Evolutionary conservation across 345 rosid genomes (phyloP).

Genomic region (Hirschfeldia incana): DNA sequence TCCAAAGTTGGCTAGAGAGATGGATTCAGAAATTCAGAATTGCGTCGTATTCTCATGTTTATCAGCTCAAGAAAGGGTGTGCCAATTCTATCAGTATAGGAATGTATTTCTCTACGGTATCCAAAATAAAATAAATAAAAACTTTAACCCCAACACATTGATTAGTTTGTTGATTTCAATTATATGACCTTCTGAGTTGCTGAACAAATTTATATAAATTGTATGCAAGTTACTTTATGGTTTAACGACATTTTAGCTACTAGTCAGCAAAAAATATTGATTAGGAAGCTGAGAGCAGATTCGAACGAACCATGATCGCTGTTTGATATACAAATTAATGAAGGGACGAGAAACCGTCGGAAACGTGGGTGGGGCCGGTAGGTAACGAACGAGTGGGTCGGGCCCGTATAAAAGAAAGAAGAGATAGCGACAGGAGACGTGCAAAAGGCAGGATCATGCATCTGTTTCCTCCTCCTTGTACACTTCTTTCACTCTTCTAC

Average conservation of each 20-base stretch:
- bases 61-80: slow-evolving; percentile 5
- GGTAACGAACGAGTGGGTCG: slow-evolving; percentile 24
- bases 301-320: slow-evolving; percentile 5
- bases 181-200: neutral
- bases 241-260: neutral
- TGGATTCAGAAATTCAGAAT: slow-evolving; percentile 12
- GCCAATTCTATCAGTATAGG: neutral
- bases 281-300: neutral
- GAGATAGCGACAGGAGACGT: neutral
- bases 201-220: neutral
- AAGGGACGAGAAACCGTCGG: slow-evolving; percentile 4
- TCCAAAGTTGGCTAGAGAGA: slow-evolving; percentile 23
- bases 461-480: slow-evolving; percentile 34
- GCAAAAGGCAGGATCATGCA: slow-evolving; percentile 27
- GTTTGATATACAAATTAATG: neutral
- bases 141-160: neutral
- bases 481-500: slow-evolving; percentile 33
- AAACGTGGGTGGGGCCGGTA: slow-evolving; percentile 5
- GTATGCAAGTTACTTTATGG: neutral
- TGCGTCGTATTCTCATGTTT: slow-evolving; percentile 24
- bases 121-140: neutral
- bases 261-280: neutral
- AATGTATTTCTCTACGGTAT: neutral
- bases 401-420: neutral
- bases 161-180: neutral